These are phyloP conservation scores for Tulasnella sp. DNA, from an alignment of 768 basidiomycete species.

Conservation along the genomic window DNA sequence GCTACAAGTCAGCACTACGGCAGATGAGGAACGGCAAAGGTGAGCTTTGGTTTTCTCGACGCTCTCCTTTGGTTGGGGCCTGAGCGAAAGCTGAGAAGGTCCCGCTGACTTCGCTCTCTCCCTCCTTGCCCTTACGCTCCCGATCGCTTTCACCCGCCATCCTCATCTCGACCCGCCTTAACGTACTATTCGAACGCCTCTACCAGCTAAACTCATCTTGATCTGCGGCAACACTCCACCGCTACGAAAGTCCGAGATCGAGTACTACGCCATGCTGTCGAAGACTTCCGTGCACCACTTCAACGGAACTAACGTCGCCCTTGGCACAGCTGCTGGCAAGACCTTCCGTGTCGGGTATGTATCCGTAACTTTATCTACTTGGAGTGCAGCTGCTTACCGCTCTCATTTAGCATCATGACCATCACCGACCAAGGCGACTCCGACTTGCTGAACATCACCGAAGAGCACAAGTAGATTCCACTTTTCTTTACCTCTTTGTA, in stretches of 20 bases:
- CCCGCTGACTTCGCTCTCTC: constrained; percentile 50
- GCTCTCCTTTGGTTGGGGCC: constrained; percentile 50
- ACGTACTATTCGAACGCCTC: background rate
- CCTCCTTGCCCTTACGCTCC: constrained; percentile 19
- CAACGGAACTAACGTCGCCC: constrained; percentile 91
- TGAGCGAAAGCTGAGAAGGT: constrained; percentile 99
- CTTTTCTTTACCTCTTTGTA: background rate
- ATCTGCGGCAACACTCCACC: constrained; percentile 99
- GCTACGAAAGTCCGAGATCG: constrained; percentile 96
- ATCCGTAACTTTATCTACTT: constrained; percentile 7
- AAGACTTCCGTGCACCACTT: constrained; percentile 99
- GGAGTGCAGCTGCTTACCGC: background rate
- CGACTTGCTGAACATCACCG: constrained; percentile 81
- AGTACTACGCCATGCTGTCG: constrained; percentile 99
- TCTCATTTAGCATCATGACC: constrained; percentile 74
- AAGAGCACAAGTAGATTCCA: constrained; percentile 24
- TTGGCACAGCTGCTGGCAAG: constrained; percentile 98
- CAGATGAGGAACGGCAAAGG: constrained; percentile 97
- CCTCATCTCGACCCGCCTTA: background rate
- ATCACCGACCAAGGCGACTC: constrained; percentile 93
- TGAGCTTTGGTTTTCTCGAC: constrained; percentile 34
- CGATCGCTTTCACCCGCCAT: background rate
- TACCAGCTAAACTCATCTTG: constrained; percentile 88
- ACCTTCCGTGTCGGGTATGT: constrained; percentile 94
- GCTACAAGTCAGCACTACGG: constrained; percentile 98